Conservation (phyloP, 23 red algal genomes). For the Agarophyton chilense region DNA sequence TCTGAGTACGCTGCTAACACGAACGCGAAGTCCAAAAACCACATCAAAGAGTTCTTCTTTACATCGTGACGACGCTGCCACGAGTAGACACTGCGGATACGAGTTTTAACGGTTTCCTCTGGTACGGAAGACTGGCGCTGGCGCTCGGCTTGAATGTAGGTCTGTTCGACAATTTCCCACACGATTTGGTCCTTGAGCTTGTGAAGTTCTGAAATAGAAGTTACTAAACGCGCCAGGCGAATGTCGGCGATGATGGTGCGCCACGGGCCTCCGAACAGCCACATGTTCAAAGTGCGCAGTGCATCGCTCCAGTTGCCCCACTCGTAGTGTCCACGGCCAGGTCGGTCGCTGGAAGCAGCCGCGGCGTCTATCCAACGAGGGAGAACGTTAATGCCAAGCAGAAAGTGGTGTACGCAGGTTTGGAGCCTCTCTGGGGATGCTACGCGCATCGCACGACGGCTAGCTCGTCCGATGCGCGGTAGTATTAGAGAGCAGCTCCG, state of each 20-base stretch:
- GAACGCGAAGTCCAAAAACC: constrained; percentile 67
- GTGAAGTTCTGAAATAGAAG: constrained; percentile 41
- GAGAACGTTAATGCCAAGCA: constrained; percentile 38
- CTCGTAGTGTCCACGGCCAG: constrained; percentile 52
- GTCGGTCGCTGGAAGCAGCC: constrained; percentile 35
- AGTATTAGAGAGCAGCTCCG: background rate
- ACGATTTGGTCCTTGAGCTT: constrained; percentile 67
- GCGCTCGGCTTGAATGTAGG: constrained; percentile 43
- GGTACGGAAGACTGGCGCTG: constrained; percentile 25
- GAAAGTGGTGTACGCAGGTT: constrained; percentile 42
- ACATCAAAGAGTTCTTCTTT: constrained; percentile 66
- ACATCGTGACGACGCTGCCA: constrained; percentile 66
- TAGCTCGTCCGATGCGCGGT: constrained; percentile 15
- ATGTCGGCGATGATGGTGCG: constrained; percentile 60
- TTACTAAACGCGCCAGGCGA: constrained; percentile 1
- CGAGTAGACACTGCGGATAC: constrained; percentile 60
- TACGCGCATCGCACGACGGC: constrained; percentile 38
- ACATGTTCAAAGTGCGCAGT: constrained; percentile 36
- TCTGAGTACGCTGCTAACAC: constrained; percentile 53
- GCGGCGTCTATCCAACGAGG: constrained; percentile 53
- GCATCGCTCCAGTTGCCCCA: constrained; percentile 68
- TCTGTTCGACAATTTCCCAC: constrained; percentile 67
- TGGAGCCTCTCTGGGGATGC: constrained; percentile 42
- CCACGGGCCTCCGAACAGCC: constrained; percentile 53
- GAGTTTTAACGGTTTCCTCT: constrained; percentile 62